Evolutionary conservation across 1,284 basidiomycete genomes (phyloP).

Genomic region (Apiotrichum laibachii): DNA sequence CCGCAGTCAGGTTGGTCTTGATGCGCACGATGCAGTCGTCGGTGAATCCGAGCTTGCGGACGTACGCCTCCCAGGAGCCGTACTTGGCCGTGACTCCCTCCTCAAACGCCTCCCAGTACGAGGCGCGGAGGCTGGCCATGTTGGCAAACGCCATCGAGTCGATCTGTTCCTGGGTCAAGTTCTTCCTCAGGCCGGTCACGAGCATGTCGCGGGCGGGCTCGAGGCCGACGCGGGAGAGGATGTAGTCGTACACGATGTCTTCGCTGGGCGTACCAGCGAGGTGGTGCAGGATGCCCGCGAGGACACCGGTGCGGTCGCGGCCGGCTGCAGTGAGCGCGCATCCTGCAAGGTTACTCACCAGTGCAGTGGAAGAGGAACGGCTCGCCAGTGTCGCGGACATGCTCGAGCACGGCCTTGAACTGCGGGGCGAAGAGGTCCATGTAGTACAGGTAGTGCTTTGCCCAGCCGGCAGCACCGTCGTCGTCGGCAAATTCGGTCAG

Average conservation of each 20-base stretch:
- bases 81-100: conserved; percentile 6
- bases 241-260: conserved; percentile 15
- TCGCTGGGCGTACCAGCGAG: conserved; percentile 12
- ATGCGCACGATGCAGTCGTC: conserved; percentile 12
- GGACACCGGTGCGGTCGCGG: conserved; percentile 20
- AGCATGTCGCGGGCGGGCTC: conserved; percentile 19
- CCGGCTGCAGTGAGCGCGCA: conserved; percentile 7
- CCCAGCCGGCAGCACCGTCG: conserved; percentile 17
- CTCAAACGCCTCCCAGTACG: conserved; percentile 5
- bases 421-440: conserved; percentile 4
- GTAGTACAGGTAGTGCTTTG: conserved; percentile 7
- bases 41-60: conserved; percentile 10
- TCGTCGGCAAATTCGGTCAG: conserved; percentile 10
- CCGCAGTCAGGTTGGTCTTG: conserved; percentile 7
- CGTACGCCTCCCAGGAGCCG: conserved; percentile 19
- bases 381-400: conserved; percentile 11
- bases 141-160: conserved; percentile 13
- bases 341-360: conserved; percentile 3
- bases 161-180: conserved; percentile 1
- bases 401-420: conserved; percentile 15
- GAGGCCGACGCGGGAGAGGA: conserved; percentile 20
- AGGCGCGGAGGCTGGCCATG: conserved; percentile 9
- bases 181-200: neutral
- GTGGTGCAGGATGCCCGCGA: conserved; percentile 16
- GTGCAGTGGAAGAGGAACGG: conserved; percentile 22